Conservation (phyloP, 1,284 basidiomycete genomes). For the Puccinia hordei region DNA sequence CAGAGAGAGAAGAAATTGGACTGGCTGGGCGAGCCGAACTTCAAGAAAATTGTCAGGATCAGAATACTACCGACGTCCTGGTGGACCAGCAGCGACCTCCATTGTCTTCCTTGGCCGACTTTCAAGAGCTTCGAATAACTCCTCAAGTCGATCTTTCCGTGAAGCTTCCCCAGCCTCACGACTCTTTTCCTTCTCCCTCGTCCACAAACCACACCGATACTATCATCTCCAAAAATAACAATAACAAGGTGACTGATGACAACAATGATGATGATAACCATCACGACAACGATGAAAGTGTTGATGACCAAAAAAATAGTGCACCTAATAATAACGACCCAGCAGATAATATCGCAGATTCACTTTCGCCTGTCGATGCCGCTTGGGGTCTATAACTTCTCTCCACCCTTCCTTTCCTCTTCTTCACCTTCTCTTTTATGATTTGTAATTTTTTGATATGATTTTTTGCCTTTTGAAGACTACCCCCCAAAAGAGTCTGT, state of each 20-base stretch:
- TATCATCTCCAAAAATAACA: background rate
- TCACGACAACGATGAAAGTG: too few species aligned
- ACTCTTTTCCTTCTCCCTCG: background rate
- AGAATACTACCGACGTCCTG: background rate
- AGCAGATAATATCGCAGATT: background rate
- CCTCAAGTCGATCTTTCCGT: too few species aligned
- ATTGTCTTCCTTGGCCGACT: background rate
- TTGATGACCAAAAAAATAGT: too few species aligned
- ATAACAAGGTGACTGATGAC: too few species aligned
- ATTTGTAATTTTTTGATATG: background rate
- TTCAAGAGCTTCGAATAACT: background rate
- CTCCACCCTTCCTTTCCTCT: background rate
- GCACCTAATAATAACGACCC: background rate
- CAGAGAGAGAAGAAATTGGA: background rate
- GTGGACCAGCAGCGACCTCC: background rate
- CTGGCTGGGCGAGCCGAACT: background rate
- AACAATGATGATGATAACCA: too few species aligned
- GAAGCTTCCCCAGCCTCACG: background rate
- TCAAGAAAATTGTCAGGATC: background rate
- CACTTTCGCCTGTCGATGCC: background rate
- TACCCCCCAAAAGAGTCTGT: too few species aligned
- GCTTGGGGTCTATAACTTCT: background rate
- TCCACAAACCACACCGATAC: background rate
- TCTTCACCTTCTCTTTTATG: background rate
- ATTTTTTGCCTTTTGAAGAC: background rate